Evolutionary conservation across 2,329 filamentous ascomycete species (phyloP).

Genomic region (Fusarium nematophilum): DNA sequence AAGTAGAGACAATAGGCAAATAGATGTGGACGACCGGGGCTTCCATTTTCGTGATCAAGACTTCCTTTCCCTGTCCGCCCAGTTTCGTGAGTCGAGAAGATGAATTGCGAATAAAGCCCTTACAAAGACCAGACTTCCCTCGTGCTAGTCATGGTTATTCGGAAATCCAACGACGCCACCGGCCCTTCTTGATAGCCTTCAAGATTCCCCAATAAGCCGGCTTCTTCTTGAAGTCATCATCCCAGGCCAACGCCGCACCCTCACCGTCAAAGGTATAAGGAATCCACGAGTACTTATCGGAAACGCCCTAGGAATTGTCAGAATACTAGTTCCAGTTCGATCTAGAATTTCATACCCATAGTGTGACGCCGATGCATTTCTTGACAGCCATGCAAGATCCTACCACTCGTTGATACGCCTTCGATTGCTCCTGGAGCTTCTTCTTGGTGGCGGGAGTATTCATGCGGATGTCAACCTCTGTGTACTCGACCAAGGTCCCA

Average conservation of each 20-base stretch:
- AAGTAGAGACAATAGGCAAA: too few relatives aligned
- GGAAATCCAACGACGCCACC: background rate
- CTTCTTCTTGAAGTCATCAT: slow-evolving; percentile 24
- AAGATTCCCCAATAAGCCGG: slow-evolving; percentile 17
- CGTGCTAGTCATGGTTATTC: too few relatives aligned
- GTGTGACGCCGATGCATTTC: slow-evolving; percentile 44
- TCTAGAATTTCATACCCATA: slow-evolving; percentile 38
- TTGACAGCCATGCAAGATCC: slow-evolving; percentile 41
- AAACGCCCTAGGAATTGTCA: slow-evolving; percentile 36
- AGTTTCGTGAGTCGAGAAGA: too few relatives aligned
- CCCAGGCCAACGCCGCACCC: slow-evolving; percentile 30
- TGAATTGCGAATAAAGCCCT: too few relatives aligned
- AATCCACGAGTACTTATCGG: slow-evolving; percentile 42
- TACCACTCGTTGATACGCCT: slow-evolving; percentile 50
- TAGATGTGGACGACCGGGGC: too few relatives aligned
- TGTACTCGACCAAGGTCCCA: slow-evolving; percentile 62
- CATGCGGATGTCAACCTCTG: slow-evolving; percentile 63
- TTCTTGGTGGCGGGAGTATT: slow-evolving; percentile 52
- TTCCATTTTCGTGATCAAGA: too few relatives aligned
- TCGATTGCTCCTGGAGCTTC: slow-evolving; percentile 54
- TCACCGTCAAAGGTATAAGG: slow-evolving; percentile 37
- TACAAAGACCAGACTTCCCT: too few relatives aligned
- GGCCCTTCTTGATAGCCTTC: slow-evolving; percentile 4
- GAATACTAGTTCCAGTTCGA: slow-evolving; percentile 1
- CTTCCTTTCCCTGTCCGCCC: too few relatives aligned